These are phyloP conservation scores for Vitis hybrid DNA, from an alignment of 177 flowering plant genomes.

Conservation along the genomic window DNA sequence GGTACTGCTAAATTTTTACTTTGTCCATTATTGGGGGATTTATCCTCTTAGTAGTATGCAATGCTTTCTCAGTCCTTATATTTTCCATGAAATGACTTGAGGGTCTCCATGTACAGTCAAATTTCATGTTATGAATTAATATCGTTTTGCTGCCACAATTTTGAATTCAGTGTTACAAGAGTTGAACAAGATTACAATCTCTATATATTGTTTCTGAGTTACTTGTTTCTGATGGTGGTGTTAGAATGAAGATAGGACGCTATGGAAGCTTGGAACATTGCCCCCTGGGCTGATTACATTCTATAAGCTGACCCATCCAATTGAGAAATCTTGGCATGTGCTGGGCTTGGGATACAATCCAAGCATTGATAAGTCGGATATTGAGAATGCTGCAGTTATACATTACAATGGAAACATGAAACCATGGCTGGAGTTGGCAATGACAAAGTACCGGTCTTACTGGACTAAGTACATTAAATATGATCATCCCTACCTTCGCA, in stretches of 20 bases:
- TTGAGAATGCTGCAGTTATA: constrained; percentile 83
- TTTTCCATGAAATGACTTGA: too few species aligned
- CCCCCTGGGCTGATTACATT: constrained; percentile 98
- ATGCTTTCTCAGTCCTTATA: too few species aligned
- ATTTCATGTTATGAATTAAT: too few species aligned
- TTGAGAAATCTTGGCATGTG: constrained; percentile 92
- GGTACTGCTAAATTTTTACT: too few species aligned
- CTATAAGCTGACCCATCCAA: constrained; percentile 81
- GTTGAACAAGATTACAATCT: neutral
- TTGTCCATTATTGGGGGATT: too few species aligned
- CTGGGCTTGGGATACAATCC: constrained; percentile 97
- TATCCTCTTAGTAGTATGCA: too few species aligned
- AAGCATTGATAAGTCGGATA: constrained; percentile 66
- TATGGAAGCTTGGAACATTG: constrained; percentile 97
- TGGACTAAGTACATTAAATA: constrained; percentile 91
- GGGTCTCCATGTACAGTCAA: too few species aligned
- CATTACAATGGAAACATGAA: constrained; percentile 99
- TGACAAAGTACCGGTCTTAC: constrained; percentile 86
- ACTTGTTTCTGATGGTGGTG: neutral
- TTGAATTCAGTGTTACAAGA: too few species aligned
- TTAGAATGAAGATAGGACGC: constrained; percentile 86
- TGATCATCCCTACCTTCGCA: constrained; percentile 72
- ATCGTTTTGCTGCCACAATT: too few species aligned
- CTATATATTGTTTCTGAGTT: neutral
- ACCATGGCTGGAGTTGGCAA: constrained; percentile 94